Evolutionary conservation across 208 protist genomes (phyloP).

Genomic region (Acanthamoeba sp.): DNA sequence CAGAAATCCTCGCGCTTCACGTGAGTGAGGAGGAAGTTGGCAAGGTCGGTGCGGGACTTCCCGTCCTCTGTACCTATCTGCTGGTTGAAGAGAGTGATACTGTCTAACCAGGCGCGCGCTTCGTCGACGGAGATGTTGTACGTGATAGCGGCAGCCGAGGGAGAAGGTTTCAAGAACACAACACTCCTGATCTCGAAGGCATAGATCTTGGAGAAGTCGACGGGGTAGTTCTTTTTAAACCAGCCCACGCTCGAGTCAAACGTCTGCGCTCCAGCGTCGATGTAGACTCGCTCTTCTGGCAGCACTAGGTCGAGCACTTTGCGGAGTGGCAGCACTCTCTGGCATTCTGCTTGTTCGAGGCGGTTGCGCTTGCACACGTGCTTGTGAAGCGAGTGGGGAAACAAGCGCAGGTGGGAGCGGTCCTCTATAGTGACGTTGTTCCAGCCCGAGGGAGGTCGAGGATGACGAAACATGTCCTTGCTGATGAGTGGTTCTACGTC

Average conservation of each 20-base stretch:
- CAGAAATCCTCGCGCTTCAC: neutral
- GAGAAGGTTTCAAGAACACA: neutral
- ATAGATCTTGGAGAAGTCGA: neutral
- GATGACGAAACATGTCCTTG: too few species aligned
- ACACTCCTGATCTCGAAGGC: neutral
- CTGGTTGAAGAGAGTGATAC: neutral
- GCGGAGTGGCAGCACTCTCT: neutral
- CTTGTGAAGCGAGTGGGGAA: neutral
- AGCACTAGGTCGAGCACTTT: neutral
- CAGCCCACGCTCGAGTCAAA: neutral
- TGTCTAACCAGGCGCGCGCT: neutral
- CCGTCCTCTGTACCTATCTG: neutral
- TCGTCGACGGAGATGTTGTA: neutral
- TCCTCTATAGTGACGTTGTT: too few species aligned
- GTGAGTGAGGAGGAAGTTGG: neutral
- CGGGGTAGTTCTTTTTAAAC: neutral
- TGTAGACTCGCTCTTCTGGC: neutral
- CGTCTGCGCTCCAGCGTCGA: neutral
- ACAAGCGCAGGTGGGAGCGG: neutral
- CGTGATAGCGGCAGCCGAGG: neutral
- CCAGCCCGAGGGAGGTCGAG: too few species aligned
- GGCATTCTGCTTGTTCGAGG: neutral
- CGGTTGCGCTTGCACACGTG: neutral
- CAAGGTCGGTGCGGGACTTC: neutral
- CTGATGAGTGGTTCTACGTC: too few species aligned